Evolutionary conservation across 208 protist genomes (phyloP), one percentile per base, ranked within the genome.

Genomic region (Wallacemonas collosoma): DNA sequence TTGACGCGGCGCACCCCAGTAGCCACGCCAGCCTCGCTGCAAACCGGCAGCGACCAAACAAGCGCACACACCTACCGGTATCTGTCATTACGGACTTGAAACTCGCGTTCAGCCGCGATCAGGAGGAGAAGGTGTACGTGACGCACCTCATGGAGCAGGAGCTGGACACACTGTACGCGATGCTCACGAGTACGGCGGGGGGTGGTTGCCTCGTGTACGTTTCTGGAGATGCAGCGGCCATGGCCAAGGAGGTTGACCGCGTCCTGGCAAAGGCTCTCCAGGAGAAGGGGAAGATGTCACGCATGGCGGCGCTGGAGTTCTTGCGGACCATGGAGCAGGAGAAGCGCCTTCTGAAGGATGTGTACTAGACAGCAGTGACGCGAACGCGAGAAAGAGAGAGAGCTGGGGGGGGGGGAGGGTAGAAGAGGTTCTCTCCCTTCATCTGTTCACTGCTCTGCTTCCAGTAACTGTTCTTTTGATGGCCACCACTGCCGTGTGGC

Each of bases 211-310:
- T 91, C 45, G 26, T 98, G 36, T 98, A 95, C 75, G 73, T 98
- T 8, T 98, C 90, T 57, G 93, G 93, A 50, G 95, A 99, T 63
- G 97, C 95, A 0, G 85, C 85, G 12, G 68, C 80, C 55, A 98
- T 98, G 97, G 95, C 97, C 2, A 85, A 86, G 63, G 91, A 95
- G 60, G 97, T 99, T 7, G 91, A 98, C 63, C 67, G 81, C 1
- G 77, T 91, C 4, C 78, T 99, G 2, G 17, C 88, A 6, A 68
- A 83, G 11, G 57, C 96, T 39, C 71, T 98, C 17, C 61, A 83
- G 57, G 72, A 94, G 43, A 67, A 88, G 36, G 86, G 91, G 3
- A 77, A 70, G 1, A 88, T 87, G 77, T 86, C 85, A 1, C 71
- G 76, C 17, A 17, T 88, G 1, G 80, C 88, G 6, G 94, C 97